Base-by-base conservation (phyloP, 83 land plant species). In the Diphasiastrum complanatum region DNA sequence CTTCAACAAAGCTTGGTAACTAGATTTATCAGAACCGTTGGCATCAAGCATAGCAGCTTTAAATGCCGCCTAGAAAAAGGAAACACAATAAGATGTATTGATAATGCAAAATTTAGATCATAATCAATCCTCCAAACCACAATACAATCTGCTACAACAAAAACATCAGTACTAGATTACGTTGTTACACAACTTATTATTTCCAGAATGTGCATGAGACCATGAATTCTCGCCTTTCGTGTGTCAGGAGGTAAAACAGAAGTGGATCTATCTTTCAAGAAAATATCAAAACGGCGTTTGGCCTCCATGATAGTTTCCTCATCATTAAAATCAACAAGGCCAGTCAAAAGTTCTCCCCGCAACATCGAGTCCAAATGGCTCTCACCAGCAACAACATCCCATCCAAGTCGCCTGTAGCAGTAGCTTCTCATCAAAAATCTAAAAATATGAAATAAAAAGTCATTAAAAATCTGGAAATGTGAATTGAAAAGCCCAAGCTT, bases 361-460 rank as follows among this genome's bases (percentile, higher is more conserved):
- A 89, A 74, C 89, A 95, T 76, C 37, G 89, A 79, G 65, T 87
- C 84, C 55, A 84, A 69, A 43, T 89, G 92, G 37, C 78, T 57
- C 64, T 89, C 99, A 19, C 81, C 83, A 27, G 66, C 54, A 33
- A 51, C 67, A 14, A 82, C 69, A 1, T 95, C 97, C 97, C 97
- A 95, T 48, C 93, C 97, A 57, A 90, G 69, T 63, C 67, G 82
- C 75, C 97, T 95, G 81, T 34, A 25, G n/a, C n/a, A n/a, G n/a
- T n/a, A n/a, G n/a, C n/a, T n/a, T n/a, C n/a, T n/a, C n/a, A n/a
- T n/a, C n/a, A n/a, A n/a, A n/a, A n/a, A n/a, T n/a, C n/a, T n/a
- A n/a, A n/a, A n/a, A n/a, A n/a, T n/a, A n/a, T n/a, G n/a, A n/a
- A n/a, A n/a, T n/a, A n/a, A n/a, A n/a, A n/a, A n/a, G n/a, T n/a